Base-by-base conservation (phyloP, 75 land plant genomes). In the Pinus taeda region DNA sequence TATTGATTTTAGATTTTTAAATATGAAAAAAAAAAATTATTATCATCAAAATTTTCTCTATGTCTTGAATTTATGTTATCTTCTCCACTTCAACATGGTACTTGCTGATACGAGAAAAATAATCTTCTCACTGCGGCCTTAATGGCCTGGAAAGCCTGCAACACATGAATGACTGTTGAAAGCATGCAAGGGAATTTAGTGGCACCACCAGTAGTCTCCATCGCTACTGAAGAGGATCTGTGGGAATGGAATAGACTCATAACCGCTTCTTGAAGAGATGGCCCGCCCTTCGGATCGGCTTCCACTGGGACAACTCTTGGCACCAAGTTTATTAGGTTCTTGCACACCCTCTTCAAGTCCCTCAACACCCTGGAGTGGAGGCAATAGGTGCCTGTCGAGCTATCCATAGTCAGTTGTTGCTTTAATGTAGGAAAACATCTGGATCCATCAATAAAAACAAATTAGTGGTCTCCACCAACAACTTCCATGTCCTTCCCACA, bases 281-380 rank as follows among this genome's bases (percentile, higher is more conserved):
- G 95, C 36, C 93, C 95, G 2, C 95, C 95, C 36, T 60, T 87
- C 0, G 95, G 95, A 42, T 93, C 95, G 33, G 84, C 95, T 76
- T 91, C 95, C 59, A 85, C 95, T 0, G 80, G 91, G 29, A 93
- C 60, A 1, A 89, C 83, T 66, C 59, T 57, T 3, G 95, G 95
- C 26, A 93, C 92, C 67, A 78, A 83, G 74, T 85, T 88, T 69
- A 77, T 81, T 58, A 93, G 82, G n/a, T 93, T 91, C 77, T 88
- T 93, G 37, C 85, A 87, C 36, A 59, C 57, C 61, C 66, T 64
- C 39, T 88, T 89, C 21, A 87, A 78, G 17, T 79, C 76, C 1
- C 83, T 60, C 78, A 91, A 59, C 45, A 77, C 85, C 4, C 64
- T 65, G 12, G 95, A 93, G 12, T 93, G 59, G 73, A 93, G 82